Evolutionary conservation across 2,329 filamentous ascomycete species (phyloP).

Genomic region (Knoxdaviesia proteae): DNA sequence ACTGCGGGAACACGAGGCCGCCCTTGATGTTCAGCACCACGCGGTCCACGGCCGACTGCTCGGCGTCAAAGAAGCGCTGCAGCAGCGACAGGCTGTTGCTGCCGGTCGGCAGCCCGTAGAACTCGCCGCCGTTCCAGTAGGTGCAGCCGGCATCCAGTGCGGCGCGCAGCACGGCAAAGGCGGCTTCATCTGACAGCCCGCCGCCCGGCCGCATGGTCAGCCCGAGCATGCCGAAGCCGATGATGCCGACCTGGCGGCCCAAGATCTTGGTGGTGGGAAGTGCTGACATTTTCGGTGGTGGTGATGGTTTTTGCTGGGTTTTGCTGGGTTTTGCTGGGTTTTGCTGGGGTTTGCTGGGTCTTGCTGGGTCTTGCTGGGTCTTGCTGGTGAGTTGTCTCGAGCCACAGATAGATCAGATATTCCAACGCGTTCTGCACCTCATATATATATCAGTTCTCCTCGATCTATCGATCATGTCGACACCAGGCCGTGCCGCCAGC

Average conservation of each 20-base stretch:
- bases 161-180: conserved; percentile 33
- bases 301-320: too few species aligned
- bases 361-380: too few species aligned
- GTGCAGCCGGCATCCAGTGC: conserved; percentile 23
- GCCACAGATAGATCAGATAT: too few species aligned
- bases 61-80: conserved; percentile 38
- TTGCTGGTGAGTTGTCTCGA: too few species aligned
- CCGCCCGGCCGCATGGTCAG: conserved; percentile 5
- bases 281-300: too few species aligned
- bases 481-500: too few species aligned
- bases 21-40: conserved; percentile 44
- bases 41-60: conserved; percentile 41
- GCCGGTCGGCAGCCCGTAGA: conserved; percentile 38
- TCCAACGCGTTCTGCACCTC: too few species aligned
- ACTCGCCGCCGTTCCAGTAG: conserved; percentile 42
- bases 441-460: too few species aligned
- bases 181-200: conserved; percentile 2
- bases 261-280: conserved; percentile 9
- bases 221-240: conserved; percentile 35
- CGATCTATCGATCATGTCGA: too few species aligned
- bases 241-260: conserved; percentile 23
- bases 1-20: conserved; percentile 15
- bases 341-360: too few species aligned
- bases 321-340: too few species aligned
- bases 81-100: conserved; percentile 38